A percentile compares a stretch with the other conserved stretches of the same genome.
phyloP scores from a whole-genome alignment of 2,329 filamentous ascomycete genomes.

The Colletotrichum ledebouriae region DNA sequence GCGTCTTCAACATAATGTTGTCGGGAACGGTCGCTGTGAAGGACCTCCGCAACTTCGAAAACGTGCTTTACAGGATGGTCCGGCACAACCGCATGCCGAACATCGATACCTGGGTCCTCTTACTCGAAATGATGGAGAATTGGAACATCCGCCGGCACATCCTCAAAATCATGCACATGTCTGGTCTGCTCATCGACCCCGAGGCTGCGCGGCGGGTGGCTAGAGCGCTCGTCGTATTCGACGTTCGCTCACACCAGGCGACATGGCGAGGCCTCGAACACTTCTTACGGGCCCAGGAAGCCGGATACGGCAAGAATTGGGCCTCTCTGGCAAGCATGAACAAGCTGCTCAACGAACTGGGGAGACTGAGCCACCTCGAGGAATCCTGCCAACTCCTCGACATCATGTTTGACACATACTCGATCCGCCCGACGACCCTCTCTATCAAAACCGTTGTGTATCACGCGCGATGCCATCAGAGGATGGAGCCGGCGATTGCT shows the following conservation, averaged over 20 bases:
- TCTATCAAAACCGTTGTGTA: slow-evolving; percentile 57
- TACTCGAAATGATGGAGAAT: slow-evolving; percentile 68
- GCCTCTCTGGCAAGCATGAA: slow-evolving; percentile 53
- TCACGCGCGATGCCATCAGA: slow-evolving; percentile 46
- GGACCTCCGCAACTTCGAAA: slow-evolving; percentile 59
- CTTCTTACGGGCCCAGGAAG: slow-evolving; percentile 57
- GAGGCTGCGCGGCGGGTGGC: slow-evolving; percentile 55
- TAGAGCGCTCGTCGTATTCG: slow-evolving; percentile 57
- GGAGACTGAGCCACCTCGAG: slow-evolving; percentile 53
- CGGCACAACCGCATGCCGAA: slow-evolving; percentile 56
- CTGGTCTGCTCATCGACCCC: slow-evolving; percentile 57
- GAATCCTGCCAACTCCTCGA: slow-evolving; percentile 48
- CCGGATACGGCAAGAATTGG: slow-evolving; percentile 63
- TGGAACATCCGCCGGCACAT: slow-evolving; percentile 66
- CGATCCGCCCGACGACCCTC: slow-evolving; percentile 36
- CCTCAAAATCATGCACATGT: slow-evolving; percentile 60
- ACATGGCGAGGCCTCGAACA: slow-evolving; percentile 52
- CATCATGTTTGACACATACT: slow-evolving; percentile 43
- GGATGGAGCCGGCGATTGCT: slow-evolving; percentile 52
- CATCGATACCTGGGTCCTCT: slow-evolving; percentile 62
- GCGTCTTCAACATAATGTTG: slow-evolving; percentile 63
- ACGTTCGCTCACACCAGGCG: slow-evolving; percentile 55
- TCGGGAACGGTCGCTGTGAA: slow-evolving; percentile 55
- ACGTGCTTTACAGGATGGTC: slow-evolving; percentile 57
- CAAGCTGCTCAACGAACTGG: slow-evolving; percentile 58